A percentile compares a stretch with the other conserved stretches of the same genome.
These are phyloP conservation scores for Trapa incisa DNA, from an alignment of 345 rosid genomes.

Conservation along the genomic window DNA sequence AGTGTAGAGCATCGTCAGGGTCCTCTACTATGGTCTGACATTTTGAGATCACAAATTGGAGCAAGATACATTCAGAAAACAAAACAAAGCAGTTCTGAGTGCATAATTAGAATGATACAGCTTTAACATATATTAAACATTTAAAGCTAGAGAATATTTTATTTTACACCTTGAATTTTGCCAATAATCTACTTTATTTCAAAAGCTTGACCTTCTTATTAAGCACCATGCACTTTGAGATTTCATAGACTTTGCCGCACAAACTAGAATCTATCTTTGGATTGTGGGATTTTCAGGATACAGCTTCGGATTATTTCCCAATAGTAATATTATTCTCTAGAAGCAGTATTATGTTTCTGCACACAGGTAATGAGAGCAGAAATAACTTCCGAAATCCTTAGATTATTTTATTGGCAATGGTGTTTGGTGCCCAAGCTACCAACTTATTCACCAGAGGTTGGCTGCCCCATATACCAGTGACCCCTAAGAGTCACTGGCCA, in stretches of 20 bases:
- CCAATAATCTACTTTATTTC: background rate
- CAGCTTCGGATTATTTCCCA: background rate
- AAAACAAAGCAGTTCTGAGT: too few relatives aligned
- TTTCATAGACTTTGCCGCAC: background rate
- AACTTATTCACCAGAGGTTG: too few relatives aligned
- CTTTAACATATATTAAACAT: background rate
- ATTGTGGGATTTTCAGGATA: background rate
- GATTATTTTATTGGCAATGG: background rate
- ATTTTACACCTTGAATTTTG: background rate
- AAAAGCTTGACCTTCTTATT: background rate
- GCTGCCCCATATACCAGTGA: too few relatives aligned
- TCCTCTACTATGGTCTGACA: conserved; percentile 66
- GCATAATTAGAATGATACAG: background rate
- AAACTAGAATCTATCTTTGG: background rate
- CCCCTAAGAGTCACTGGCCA: too few relatives aligned
- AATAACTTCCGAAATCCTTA: background rate
- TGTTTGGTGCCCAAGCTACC: too few relatives aligned
- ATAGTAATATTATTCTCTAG: background rate
- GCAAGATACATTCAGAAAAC: background rate
- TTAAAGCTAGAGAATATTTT: background rate
- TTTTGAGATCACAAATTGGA: conserved; percentile 1
- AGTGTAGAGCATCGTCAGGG: conserved; percentile 71
- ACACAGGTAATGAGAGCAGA: background rate
- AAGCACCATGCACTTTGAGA: background rate
- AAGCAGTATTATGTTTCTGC: background rate